Base-by-base conservation (phyloP, 306 rosid species). In the Prunus mongolica region DNA sequence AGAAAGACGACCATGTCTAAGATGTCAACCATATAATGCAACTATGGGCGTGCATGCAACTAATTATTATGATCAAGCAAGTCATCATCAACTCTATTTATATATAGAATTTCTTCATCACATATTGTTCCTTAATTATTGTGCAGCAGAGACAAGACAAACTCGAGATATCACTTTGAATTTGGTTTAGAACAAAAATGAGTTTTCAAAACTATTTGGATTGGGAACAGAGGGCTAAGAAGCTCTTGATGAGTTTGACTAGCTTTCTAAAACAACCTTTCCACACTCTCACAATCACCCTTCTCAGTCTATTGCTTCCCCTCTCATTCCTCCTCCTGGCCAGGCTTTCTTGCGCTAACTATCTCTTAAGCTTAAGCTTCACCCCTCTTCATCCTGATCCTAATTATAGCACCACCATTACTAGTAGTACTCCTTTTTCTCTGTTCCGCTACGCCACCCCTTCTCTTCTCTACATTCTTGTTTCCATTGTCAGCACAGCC, bases 281-380 rank as follows among this genome's bases (percentile, higher is more conserved):
- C 72, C 84, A 90, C 74, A 78, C 86, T 41, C 28, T 88, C 58
- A 84, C 97, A n/a, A 18, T 84, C 76, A 82, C 90, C 32, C 82
- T 93, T 28, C 90, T 91, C 68, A 79, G 75, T 82, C 89, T 93
- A 19, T 82, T 92, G 51, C 77, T 94, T 41, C 98, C 98, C 7
- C 85, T 88, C 61, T 87, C 98, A 0, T 94, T 94, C 76, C 90
- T 94, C 25, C 90, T 94, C 66, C 80, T 94, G 2, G 80, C 94
- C n/a, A 86, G 89, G 55, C 82, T 88, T 63, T 81, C 86, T 13
- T 76, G 56, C 38, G 74, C 78, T 1, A 86, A 73, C 75, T 78
- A 76, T 60, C 84, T 89, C 25, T 80, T 86, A 69, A 79, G 14
- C 71, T 44, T 63, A 57, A 8, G 49, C 69, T 45, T 15, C 16